These are phyloP conservation scores for Lipomyces starkeyi DNA, from an alignment of 805 yeast genomes.

Conservation along the genomic window DNA sequence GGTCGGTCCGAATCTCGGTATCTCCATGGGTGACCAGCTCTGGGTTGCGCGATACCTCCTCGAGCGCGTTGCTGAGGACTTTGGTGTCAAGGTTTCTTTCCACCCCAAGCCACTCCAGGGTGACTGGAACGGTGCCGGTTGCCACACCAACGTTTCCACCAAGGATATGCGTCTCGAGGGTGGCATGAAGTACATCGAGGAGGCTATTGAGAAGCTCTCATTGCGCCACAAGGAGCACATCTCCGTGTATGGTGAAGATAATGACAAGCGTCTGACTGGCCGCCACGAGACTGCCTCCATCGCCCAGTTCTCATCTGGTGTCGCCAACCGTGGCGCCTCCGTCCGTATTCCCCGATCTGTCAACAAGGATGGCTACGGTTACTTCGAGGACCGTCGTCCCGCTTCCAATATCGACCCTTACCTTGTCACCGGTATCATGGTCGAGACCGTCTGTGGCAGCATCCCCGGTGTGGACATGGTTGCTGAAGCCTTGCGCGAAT, in stretches of 20 bases:
- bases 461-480: conserved; percentile 38
- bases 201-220: conserved; percentile 89
- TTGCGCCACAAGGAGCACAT: conserved; percentile 97
- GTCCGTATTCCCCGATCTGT: conserved; percentile 99
- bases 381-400: conserved; percentile 99
- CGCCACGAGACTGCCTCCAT: conserved; percentile 97
- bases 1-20: conserved; percentile 97
- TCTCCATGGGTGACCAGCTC: conserved; percentile 94
- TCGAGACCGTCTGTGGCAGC: conserved; percentile 72
- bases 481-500: conserved; percentile 37
- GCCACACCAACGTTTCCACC: conserved; percentile 98
- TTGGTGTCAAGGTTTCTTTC: conserved; percentile 97
- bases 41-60: conserved; percentile 95
- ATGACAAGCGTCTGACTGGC: conserved; percentile 94
- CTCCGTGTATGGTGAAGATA: conserved; percentile 92
- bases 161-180: conserved; percentile 89
- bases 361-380: conserved; percentile 96
- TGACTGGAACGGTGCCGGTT: conserved; percentile 99
- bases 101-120: conserved; percentile 99
- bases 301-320: conserved; percentile 92
- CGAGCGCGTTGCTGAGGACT: conserved; percentile 96
- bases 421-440: conserved; percentile 97
- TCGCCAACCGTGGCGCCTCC: conserved; percentile 99
- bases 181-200: conserved; percentile 94
- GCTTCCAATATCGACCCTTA: conserved; percentile 99